These are phyloP conservation scores for Uronychia setigera DNA, from an alignment of 73 alveolate species.

Conservation along the genomic window DNA sequence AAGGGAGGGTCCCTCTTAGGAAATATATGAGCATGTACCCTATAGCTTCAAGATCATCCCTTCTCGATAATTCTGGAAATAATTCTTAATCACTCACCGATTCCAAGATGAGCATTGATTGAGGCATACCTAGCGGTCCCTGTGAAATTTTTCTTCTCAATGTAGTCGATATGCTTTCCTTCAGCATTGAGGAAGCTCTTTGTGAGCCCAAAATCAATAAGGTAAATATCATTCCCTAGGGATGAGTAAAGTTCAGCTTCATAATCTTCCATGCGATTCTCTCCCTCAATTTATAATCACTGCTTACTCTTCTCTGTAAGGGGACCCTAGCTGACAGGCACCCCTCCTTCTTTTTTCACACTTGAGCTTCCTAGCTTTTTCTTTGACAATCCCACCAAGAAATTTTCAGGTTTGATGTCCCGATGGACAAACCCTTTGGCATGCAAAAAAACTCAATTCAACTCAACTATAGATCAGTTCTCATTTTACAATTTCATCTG, in stretches of 20 bases:
- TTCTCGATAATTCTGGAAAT: constrained; percentile 81
- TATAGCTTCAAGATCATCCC: constrained; percentile 94
- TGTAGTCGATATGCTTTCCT: background rate
- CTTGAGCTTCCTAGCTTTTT: too few species aligned
- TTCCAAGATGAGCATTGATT: constrained; percentile 22
- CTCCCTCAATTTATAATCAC: constrained; percentile 69
- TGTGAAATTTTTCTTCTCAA: constrained; percentile 1
- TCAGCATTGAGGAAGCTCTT: background rate
- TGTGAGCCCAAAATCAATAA: constrained; percentile 29
- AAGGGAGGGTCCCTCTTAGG: constrained; percentile 87
- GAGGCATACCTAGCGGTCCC: constrained; percentile 36
- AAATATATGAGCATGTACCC: constrained; percentile 89
- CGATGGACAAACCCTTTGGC: constrained; percentile 74
- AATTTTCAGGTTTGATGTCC: constrained; percentile 88
- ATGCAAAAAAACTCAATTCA: constrained; percentile 38
- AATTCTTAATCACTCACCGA: constrained; percentile 51
- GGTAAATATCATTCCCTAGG: constrained; percentile 14
- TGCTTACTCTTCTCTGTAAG: constrained; percentile 60
- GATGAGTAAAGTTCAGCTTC: constrained; percentile 73
- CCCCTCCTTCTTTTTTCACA: constrained; percentile 81
- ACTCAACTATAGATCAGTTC: constrained; percentile 27
- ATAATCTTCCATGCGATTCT: constrained; percentile 73
- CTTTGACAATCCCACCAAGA: constrained; percentile 48
- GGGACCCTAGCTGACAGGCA: constrained; percentile 59
- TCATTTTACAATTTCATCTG: constrained; percentile 60